Evolutionary conservation across 2,329 filamentous ascomycete species (phyloP).

Genomic region (Neonectria hederae): DNA sequence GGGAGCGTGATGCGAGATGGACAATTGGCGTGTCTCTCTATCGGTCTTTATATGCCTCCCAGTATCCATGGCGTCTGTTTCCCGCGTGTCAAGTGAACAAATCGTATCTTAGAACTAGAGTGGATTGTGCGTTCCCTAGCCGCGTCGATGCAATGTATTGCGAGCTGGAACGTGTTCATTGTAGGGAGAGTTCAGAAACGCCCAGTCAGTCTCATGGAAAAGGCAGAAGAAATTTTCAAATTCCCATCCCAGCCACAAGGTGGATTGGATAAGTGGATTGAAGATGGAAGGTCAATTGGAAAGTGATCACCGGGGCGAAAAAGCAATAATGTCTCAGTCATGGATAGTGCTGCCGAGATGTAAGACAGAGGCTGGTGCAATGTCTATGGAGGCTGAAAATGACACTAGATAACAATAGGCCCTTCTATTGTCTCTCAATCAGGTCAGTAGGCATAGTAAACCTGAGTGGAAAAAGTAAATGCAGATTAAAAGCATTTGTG

Average conservation of each 20-base stretch:
- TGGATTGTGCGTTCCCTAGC: conserved; percentile 32
- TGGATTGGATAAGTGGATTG: background rate
- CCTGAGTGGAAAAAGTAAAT: no score
- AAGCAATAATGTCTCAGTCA: conserved; percentile 4
- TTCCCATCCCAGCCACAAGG: conserved; percentile 3
- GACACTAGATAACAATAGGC: background rate
- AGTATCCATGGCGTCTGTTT: background rate
- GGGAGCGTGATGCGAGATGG: background rate
- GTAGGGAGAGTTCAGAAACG: conserved; percentile 12
- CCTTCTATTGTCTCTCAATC: background rate
- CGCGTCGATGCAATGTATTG: conserved; percentile 14
- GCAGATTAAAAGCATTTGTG: no score
- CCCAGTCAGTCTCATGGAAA: conserved; percentile 1
- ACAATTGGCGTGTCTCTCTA: conserved; percentile 1
- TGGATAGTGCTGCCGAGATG: conserved; percentile 7
- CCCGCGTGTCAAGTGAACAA: conserved; percentile 16
- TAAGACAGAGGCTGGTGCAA: conserved; percentile 25
- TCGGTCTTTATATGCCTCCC: conserved; percentile 26
- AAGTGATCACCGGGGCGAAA: conserved; percentile 1
- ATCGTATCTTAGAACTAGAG: conserved; percentile 23
- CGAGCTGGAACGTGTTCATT: conserved; percentile 20
- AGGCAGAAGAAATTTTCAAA: background rate
- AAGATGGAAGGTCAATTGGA: conserved; percentile 6
- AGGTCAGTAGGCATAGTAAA: no score
- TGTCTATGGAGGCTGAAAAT: conserved; percentile 17